Percentiles rank a stretch among this genome's conserved stretches.
Conservation (phyloP, 2,329 filamentous ascomycete species). For the Sarocladiaceae sp. region DNA sequence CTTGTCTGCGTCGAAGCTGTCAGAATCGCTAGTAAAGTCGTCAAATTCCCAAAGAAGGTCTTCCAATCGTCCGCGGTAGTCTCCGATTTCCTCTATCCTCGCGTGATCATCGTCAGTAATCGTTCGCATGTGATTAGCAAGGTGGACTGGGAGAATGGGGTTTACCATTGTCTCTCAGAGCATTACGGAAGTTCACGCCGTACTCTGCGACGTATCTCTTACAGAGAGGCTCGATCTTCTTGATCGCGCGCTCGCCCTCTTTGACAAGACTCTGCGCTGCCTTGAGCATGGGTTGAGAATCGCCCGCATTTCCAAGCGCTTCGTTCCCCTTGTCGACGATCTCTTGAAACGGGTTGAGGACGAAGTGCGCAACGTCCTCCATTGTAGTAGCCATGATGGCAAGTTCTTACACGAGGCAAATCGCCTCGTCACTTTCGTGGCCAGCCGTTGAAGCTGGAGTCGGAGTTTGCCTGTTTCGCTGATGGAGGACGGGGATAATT, state of each 20-base stretch:
- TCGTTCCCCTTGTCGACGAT: conserved; percentile 44
- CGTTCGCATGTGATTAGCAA: no score
- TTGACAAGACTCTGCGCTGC: conserved; percentile 40
- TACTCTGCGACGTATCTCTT: conserved; percentile 42
- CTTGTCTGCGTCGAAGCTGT: conserved; percentile 44
- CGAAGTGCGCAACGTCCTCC: conserved; percentile 36
- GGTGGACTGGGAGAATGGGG: no score
- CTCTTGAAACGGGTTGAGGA: conserved; percentile 45
- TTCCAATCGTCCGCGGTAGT: conserved; percentile 39
- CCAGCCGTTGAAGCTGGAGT: background rate
- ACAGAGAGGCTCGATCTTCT: conserved; percentile 45
- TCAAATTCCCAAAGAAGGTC: conserved; percentile 52
- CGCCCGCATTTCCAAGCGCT: conserved; percentile 41
- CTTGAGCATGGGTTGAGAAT: conserved; percentile 40
- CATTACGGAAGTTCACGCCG: conserved; percentile 41
- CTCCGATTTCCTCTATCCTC: conserved; percentile 41
- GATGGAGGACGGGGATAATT: no score
- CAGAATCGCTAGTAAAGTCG: conserved; percentile 39
- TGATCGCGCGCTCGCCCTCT: conserved; percentile 42
- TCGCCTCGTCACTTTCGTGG: background rate
- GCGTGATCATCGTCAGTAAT: conserved; percentile 13
- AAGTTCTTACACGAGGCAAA: background rate
- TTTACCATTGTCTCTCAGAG: conserved; percentile 48
- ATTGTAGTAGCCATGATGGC: conserved; percentile 18
- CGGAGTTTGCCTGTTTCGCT: background rate